These are phyloP conservation scores for Elaeis oleifera DNA, from an alignment of 202 grass and related monocot species.

Conservation along the genomic window DNA sequence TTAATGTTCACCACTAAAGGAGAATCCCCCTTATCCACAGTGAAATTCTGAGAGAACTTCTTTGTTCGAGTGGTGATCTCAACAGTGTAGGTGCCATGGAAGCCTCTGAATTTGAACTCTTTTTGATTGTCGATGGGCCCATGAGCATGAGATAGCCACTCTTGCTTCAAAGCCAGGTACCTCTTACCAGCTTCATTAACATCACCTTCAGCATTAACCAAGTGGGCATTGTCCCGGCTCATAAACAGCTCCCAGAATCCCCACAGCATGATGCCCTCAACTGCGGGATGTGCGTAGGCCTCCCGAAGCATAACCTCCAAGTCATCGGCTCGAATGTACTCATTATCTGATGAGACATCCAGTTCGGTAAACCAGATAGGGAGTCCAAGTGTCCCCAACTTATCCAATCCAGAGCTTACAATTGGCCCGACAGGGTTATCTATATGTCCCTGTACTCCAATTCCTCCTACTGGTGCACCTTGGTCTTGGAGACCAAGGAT, in stretches of 20 bases:
- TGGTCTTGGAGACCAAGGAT: slow-evolving; percentile 72
- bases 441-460: slow-evolving; percentile 86
- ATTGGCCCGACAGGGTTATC: slow-evolving; percentile 78
- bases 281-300: slow-evolving; percentile 63
- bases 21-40: slow-evolving; percentile 55
- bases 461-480: slow-evolving; percentile 71
- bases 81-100: slow-evolving; percentile 60
- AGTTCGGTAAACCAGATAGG: slow-evolving; percentile 94
- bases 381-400: slow-evolving; percentile 62
- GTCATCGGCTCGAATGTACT: slow-evolving; percentile 77
- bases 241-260: slow-evolving; percentile 94
- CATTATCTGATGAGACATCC: slow-evolving; percentile 72
- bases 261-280: slow-evolving; percentile 78
- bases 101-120: slow-evolving; percentile 78
- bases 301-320: slow-evolving; percentile 81
- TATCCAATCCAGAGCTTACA: slow-evolving; percentile 78
- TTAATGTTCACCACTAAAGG: slow-evolving; percentile 42
- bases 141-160: slow-evolving; percentile 54
- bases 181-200: slow-evolving; percentile 85
- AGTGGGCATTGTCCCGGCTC: slow-evolving; percentile 61
- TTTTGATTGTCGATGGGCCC: slow-evolving; percentile 33
- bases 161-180: slow-evolving; percentile 78
- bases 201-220: slow-evolving; percentile 61
- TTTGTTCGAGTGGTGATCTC: slow-evolving; percentile 42
- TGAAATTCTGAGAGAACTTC: slow-evolving; percentile 40